Percentiles rank a stretch among this genome's conserved stretches.
Conservation (phyloP, 1,284 basidiomycete genomes). For the Tausonia pullulans region DNA sequence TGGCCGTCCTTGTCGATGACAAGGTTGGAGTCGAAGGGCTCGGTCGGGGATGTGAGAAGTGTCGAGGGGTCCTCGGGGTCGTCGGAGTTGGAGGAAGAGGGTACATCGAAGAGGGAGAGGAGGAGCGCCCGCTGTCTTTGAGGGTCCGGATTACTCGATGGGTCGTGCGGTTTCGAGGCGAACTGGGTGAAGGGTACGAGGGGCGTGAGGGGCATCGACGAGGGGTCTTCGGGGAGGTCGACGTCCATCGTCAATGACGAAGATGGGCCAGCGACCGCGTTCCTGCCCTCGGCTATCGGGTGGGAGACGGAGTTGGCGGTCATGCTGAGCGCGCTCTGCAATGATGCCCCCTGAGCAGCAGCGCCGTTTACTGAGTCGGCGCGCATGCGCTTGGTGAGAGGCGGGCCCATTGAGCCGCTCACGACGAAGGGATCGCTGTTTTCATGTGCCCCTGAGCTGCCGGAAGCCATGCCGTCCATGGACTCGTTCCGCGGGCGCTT, state of each 20-base stretch:
- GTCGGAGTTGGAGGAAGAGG: slow-evolving; percentile 1
- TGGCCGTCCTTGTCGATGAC: slow-evolving; percentile 91
- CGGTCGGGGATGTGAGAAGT: slow-evolving; percentile 31
- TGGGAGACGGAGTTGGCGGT: too few species aligned
- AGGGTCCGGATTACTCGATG: background rate
- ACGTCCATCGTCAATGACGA: background rate
- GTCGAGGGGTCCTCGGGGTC: slow-evolving; percentile 14
- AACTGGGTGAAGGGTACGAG: slow-evolving; percentile 1
- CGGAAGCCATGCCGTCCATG: too few species aligned
- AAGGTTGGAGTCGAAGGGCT: slow-evolving; percentile 54
- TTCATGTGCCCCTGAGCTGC: too few species aligned
- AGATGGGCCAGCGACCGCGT: too few species aligned
- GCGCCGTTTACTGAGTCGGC: too few species aligned
- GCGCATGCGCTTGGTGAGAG: too few species aligned
- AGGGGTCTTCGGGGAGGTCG: background rate
- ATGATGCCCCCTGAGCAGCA: too few species aligned
- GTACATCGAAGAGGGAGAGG: slow-evolving; percentile 9
- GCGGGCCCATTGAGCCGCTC: too few species aligned
- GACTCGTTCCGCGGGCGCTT: too few species aligned
- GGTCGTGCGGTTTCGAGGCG: slow-evolving; percentile 5
- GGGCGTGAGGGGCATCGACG: background rate
- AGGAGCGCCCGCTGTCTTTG: slow-evolving; percentile 7
- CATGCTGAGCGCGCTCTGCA: too few species aligned
- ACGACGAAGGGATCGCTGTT: too few species aligned
- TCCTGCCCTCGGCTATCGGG: too few species aligned